Conservation (phyloP, 2,329 filamentous ascomycete species). For the Colletotrichum destructivum region DNA sequence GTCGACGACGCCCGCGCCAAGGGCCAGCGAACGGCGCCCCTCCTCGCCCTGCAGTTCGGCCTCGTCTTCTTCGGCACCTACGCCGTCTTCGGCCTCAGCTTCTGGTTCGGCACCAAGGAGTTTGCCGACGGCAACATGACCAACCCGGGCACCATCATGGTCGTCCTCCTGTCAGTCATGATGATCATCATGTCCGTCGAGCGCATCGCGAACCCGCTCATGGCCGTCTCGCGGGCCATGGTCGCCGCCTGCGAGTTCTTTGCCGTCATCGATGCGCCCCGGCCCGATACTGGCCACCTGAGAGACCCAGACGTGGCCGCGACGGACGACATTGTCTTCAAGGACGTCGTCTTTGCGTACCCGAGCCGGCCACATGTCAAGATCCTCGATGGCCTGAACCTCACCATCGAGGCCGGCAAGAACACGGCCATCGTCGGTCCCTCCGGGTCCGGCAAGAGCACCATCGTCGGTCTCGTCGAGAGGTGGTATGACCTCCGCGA, state of each 20-base stretch:
- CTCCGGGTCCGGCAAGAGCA: constrained; percentile 82
- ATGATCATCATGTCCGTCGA: constrained; percentile 71
- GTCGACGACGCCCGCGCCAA: constrained; percentile 67
- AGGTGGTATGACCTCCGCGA: constrained; percentile 78
- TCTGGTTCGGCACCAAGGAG: constrained; percentile 73
- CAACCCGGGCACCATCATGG: constrained; percentile 33
- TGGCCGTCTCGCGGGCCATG: constrained; percentile 70
- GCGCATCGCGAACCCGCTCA: constrained; percentile 69
- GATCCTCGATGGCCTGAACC: constrained; percentile 72
- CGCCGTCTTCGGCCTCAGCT: constrained; percentile 68
- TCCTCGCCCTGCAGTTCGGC: constrained; percentile 67
- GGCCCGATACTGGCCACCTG: constrained; percentile 53
- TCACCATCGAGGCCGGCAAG: constrained; percentile 74
- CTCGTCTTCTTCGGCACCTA: constrained; percentile 71
- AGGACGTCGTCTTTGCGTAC: constrained; percentile 79
- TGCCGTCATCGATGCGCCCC: constrained; percentile 66
- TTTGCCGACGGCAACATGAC: not conserved
- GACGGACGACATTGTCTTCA: constrained; percentile 64
- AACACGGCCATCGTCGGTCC: constrained; percentile 82
- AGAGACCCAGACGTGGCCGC: constrained; percentile 55
- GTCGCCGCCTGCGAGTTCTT: constrained; percentile 73
- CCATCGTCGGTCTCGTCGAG: constrained; percentile 79
- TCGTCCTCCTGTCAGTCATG: constrained; percentile 71
- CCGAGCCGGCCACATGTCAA: constrained; percentile 76
- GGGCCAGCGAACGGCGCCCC: constrained; percentile 64